Evolutionary conservation across 139 green algal genomes (phyloP).

Genomic region (Eudorina sp.): DNA sequence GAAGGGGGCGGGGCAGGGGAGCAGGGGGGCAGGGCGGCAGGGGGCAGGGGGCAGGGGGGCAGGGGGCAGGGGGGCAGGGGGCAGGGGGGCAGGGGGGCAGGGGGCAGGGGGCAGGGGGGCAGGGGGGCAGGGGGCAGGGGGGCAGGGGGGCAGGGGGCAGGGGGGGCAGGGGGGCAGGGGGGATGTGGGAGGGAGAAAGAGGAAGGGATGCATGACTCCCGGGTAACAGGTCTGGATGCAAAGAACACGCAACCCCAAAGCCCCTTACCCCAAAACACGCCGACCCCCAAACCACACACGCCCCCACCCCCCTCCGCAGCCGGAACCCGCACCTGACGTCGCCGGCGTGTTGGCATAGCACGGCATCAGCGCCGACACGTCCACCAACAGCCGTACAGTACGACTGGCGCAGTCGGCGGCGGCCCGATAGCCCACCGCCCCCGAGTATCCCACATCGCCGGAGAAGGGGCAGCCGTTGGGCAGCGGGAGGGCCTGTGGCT

Average conservation of each 20-base stretch:
- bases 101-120: not conserved
- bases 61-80: not conserved
- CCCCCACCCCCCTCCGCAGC: no score
- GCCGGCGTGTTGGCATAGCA: not conserved
- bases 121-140: not conserved
- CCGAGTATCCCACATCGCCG: not conserved
- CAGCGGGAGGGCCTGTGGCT: not conserved
- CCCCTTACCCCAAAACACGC: no score
- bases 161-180: not conserved
- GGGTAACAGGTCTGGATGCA: not conserved
- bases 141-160: no score
- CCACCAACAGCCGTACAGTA: not conserved
- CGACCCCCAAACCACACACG: no score
- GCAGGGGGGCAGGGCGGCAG: not conserved
- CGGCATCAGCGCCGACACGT: conserved; percentile 2
- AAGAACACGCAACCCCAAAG: no score
- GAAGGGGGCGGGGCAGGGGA: not conserved
- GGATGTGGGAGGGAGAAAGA: not conserved
- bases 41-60: not conserved
- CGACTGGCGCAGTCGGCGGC: not conserved
- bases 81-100: not conserved
- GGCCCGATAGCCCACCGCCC: not conserved
- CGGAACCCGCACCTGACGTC: not conserved
- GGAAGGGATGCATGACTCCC: not conserved
- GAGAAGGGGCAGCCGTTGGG: not conserved